Evolutionary conservation across 2,329 filamentous ascomycete species (phyloP).

Genomic region (Chaetomiaceae sp.): DNA sequence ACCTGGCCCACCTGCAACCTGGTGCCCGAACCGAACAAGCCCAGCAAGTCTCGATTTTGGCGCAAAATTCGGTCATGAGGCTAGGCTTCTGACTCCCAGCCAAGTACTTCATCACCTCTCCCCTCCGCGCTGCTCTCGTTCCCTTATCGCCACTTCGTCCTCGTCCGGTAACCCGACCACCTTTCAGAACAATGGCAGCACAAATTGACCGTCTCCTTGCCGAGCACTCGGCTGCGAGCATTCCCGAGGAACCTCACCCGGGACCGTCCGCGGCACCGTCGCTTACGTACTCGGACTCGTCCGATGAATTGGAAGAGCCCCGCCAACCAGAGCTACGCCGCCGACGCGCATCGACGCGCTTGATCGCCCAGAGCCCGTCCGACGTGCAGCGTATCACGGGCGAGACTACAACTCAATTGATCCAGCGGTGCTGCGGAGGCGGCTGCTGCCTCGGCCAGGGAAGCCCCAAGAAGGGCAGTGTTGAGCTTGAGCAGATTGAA

Average conservation of each 20-base stretch:
- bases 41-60: slow-evolving; percentile 5
- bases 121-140: not conserved
- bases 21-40: slow-evolving; percentile 3
- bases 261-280: slow-evolving; percentile 55
- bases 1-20: slow-evolving; percentile 15
- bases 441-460: slow-evolving; percentile 56
- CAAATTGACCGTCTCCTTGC: slow-evolving; percentile 38
- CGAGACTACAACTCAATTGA: slow-evolving; percentile 57
- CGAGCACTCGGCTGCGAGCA: slow-evolving; percentile 38
- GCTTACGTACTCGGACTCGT: slow-evolving; percentile 59
- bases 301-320: slow-evolving; percentile 49
- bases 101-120: slow-evolving; percentile 1
- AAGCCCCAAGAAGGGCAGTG: slow-evolving; percentile 38
- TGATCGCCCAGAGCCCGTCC: slow-evolving; percentile 60
- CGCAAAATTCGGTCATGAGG: slow-evolving; percentile 23
- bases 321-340: slow-evolving; percentile 44
- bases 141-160: not conserved
- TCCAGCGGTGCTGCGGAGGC: slow-evolving; percentile 60
- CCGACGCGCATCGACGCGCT: slow-evolving; percentile 64
- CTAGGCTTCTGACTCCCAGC: slow-evolving; percentile 10
- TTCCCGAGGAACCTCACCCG: slow-evolving; percentile 40
- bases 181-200: slow-evolving; percentile 32
- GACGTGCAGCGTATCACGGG: slow-evolving; percentile 62
- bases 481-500: slow-evolving; percentile 50
- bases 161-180: not conserved